Base-by-base conservation (phyloP, 2,329 filamentous ascomycete species). In the Davidsoniella eucalypti region DNA sequence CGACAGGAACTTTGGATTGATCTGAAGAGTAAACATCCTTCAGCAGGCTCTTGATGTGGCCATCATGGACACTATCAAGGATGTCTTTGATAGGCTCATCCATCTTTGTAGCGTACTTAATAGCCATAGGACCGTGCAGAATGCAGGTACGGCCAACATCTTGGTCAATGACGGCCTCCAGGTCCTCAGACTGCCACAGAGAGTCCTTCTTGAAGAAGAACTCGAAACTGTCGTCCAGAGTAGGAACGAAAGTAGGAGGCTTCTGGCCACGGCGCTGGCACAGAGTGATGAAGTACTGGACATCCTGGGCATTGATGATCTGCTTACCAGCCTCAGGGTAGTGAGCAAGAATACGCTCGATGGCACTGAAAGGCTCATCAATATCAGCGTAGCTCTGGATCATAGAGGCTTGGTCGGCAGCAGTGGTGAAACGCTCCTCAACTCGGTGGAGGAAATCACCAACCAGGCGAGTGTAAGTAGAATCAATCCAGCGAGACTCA, bases 181-280 rank as follows among this genome's bases (percentile, higher is more conserved):
- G 73, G 61, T 98, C 92, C 67, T 98, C 92, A 1, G 92, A 96
- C 68, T 98, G 92, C 92, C 92, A 98, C 6, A 98, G 76, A 1
- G 92, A 98, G 65, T 98, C 92, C 72, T 98, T 98, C 80, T 98
- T 98, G 82, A 98, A 98, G 72, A 87, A 98, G 69, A 93, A 94
- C 63, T 98, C 92, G 57, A 98, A 98, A 63, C 90, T 94, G 55
- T 94, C 87, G 59, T 98, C 92, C 18, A 98, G 74, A n/a, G 84
- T 74, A 4, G 92, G 92, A 26, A 98, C 88, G 63, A 98, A 98
- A 0, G 90, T 92, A 25, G 93, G 85, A 2, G 92, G 92, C 75
- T 98, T 98, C 71, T 98, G 92, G 39, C 82, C 83, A 44, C 84
- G 85, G 37, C 87, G 82, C 68, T 92, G 82, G 73, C 88, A 96